Base-by-base conservation (phyloP, 208 protist genomes). In the Leptomonas pyrrhocoris region DNA sequence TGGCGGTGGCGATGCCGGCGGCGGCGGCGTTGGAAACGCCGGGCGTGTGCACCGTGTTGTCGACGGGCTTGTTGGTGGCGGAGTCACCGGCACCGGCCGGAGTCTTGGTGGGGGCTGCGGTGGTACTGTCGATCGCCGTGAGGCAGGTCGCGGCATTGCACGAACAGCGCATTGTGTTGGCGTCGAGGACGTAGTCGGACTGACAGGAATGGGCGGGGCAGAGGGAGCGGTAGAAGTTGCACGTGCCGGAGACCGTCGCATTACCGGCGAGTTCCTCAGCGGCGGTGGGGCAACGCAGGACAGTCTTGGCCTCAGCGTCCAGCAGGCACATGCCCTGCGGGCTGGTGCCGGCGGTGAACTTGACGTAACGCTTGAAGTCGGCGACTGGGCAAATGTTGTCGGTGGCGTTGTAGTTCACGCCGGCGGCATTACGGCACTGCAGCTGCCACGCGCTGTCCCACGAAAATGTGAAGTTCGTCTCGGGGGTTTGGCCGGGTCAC, bases 321-420 rank as follows among this genome's bases (percentile, higher is more conserved):
- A 90, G 68, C 63, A 83, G 80, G 71, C 84, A 90, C 30, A 72
- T 57, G 12, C 84, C 84, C 21, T 25, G 54, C 28, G 72, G 63
- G 65, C 71, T 64, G 43, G 46, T 80, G 7, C 70, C 79, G 38
- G 36, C 69, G 15, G 73, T 79, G 48, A 54, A 62, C 48, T 77
- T 40, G n/a, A 86, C 60, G 46, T 76, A 75, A 46, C 76, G 72
- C 57, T 59, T 28, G 54, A 90, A 90, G 73, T 90, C 85, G 46
- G 61, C 67, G 48, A 79, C 68, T 16, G 76, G 85, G 68, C 84
- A 90, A 30, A 74, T 34, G 72, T 83, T 86, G 53, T 73, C 54
- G n/a, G 8, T 19, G 19, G 81, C 81, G 31, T 66, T 38, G 66
- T 87, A 90, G 30, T 69, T 60, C 13, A 13, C 36, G n/a, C 66